A percentile compares a stretch with the other conserved stretches of the same genome.
phyloP scores from a whole-genome alignment of 495 filamentous ascomycete species.

The Durotheca rogersii region DNA sequence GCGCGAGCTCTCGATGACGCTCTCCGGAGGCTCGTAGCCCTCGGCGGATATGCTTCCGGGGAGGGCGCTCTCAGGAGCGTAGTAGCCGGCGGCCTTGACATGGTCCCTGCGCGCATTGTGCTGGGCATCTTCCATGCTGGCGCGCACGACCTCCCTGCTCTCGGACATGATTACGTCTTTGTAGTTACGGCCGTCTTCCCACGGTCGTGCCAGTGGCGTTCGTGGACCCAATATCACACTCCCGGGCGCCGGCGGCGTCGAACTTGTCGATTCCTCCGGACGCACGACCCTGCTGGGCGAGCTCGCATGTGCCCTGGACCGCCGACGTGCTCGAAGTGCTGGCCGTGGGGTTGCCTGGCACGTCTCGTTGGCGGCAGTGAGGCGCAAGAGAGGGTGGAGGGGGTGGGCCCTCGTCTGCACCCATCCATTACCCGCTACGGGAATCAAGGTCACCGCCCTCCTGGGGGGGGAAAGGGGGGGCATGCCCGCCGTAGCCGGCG shows the following conservation, averaged over 20 bases:
- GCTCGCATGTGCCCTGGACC: constrained; percentile 40
- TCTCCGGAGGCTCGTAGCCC: constrained; percentile 33
- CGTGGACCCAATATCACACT: constrained; percentile 7
- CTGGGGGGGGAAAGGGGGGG: constrained; percentile 39
- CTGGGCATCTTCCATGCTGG: constrained; percentile 19
- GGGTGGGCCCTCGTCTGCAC: too few species aligned
- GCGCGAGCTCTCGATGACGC: constrained; percentile 24
- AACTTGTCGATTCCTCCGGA: constrained; percentile 31
- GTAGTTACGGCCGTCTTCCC: neutral
- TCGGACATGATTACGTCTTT: constrained; percentile 20
- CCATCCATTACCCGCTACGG: constrained; percentile 37
- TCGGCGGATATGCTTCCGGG: constrained; percentile 35
- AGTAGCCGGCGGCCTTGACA: constrained; percentile 32
- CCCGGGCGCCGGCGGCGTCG: constrained; percentile 13
- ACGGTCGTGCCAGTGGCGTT: constrained; percentile 3
- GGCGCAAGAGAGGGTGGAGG: neutral
- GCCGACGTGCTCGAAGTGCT: constrained; percentile 38
- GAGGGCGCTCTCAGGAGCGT: constrained; percentile 26
- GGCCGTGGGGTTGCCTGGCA: constrained; percentile 32
- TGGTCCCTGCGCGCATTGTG: constrained; percentile 19
- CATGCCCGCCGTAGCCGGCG: constrained; percentile 37
- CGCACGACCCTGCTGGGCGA: constrained; percentile 33
- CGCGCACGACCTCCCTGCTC: constrained; percentile 25
- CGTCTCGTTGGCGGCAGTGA: neutral
- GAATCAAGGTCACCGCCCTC: constrained; percentile 44